These are phyloP conservation scores for Rostrohypoxylon terebratum DNA, from an alignment of 495 filamentous ascomycete genomes.

Conservation along the genomic window DNA sequence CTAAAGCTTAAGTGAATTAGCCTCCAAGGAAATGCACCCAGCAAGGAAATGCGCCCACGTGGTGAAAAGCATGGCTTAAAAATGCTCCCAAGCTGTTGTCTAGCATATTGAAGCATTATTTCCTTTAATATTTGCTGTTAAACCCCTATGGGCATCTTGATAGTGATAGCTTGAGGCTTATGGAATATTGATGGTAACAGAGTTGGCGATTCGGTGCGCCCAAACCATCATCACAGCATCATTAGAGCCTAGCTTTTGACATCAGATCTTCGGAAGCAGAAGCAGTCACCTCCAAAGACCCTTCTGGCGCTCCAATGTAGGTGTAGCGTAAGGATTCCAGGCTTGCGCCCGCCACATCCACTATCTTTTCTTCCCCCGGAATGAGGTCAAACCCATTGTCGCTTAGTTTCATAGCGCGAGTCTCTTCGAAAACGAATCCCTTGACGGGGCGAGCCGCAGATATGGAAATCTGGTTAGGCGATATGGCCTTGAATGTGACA, in stretches of 20 bases:
- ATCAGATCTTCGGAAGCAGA: background rate
- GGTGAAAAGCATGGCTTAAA: background rate
- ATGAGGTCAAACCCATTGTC: conserved; percentile 64
- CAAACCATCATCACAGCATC: background rate
- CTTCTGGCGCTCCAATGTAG: conserved; percentile 45
- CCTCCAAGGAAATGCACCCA: too few species aligned
- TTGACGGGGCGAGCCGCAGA: conserved; percentile 59
- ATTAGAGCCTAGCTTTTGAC: conserved; percentile 3
- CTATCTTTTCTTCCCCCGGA: conserved; percentile 53
- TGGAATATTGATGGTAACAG: background rate
- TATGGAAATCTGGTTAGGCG: conserved; percentile 42
- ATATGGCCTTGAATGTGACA: conserved; percentile 42
- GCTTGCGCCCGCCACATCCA: conserved; percentile 40
- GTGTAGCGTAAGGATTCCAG: conserved; percentile 45
- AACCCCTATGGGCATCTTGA: background rate
- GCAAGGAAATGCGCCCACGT: too few species aligned
- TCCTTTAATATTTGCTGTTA: background rate
- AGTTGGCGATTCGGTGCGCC: background rate
- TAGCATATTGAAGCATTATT: background rate
- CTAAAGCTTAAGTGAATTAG: too few species aligned
- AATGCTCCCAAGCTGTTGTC: background rate
- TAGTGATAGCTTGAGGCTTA: background rate
- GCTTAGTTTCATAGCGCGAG: conserved; percentile 52
- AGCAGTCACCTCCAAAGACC: conserved; percentile 24
- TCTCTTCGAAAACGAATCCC: conserved; percentile 62